Evolutionary conservation across 768 basidiomycete genomes (phyloP), one percentile per base, ranked within the genome.

Genomic region (Phylloporus rhodoxanthus): DNA sequence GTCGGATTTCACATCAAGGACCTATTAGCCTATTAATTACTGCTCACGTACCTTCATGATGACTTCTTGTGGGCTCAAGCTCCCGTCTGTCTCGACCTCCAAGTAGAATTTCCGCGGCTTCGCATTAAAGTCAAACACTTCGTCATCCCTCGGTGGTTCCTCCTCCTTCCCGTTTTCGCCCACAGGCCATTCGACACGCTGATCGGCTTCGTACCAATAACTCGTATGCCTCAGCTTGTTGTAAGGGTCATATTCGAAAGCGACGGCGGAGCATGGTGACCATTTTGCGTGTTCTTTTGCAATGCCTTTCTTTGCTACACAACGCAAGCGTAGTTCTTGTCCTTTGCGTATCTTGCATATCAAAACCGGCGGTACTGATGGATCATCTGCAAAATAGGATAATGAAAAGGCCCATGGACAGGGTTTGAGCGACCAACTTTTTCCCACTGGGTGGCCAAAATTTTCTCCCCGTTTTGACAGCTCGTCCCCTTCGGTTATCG

Each of bases 271-370:
- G 52, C 93, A 89, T 11, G 96, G 95, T 0, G 92, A 95, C 91
- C 95, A 99, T 71, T 99, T 99, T 11, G 96, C 93, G 64, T 99
- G 96, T 66, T 96, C 92, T 74, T 97, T 97, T 4, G 95, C 92
- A 52, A 96, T 85, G 36, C 95, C 95, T 81, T 96, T 97, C 70
- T 93, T 92, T 5, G 94, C 96, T 40, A 85, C 81, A 64, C 95
- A 98, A 36, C 77, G 76, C 49, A 94, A 60, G 60, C 80, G 85
- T 23, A 99, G 71, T 65, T 93, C 91, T 68, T 99, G 96, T 0
- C 93, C 93, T 70, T 91, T 92, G 39, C 91, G 85, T 33, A 98
- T 84, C 68, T 94, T 95, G 56, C 87, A 88, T 17, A 97, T 82
- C 38, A 97, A 70, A 39, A 96, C 83, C 1, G 91, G 91, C 15